A percentile compares a stretch with the other conserved stretches of the same genome.
Evolutionary conservation across 352 stramenopile species (phyloP).

Genomic region (Lagenidium giganteum): DNA sequence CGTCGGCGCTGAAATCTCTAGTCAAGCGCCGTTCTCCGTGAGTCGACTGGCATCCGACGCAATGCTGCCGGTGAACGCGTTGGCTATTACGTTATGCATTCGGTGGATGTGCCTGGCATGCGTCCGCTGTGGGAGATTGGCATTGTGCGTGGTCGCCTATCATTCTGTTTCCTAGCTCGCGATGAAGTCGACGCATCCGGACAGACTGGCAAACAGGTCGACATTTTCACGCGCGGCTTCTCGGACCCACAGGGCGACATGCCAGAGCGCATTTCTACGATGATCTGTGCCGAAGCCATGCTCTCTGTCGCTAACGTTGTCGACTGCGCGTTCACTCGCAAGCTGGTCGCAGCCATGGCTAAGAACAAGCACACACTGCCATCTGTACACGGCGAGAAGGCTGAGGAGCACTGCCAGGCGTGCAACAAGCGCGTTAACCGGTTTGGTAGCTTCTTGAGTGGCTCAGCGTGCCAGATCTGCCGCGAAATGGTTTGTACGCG

Average conservation of each 20-base stretch:
- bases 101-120: conserved; percentile 25
- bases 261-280: conserved; percentile 29
- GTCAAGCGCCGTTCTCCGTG: conserved; percentile 41
- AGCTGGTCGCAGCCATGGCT: conserved; percentile 17
- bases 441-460: conserved; percentile 15
- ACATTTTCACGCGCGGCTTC: conserved; percentile 44
- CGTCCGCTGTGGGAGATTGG: conserved; percentile 35
- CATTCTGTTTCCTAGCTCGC: conserved; percentile 45
- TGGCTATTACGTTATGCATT: conserved; percentile 53
- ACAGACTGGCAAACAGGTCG: no score
- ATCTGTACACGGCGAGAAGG: no score
- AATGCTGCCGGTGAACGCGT: conserved; percentile 31
- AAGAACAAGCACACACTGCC: not conserved
- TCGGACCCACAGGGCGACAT: conserved; percentile 41
- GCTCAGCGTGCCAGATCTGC: conserved; percentile 40
- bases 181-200: no score
- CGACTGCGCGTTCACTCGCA: conserved; percentile 55
- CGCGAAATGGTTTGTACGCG: conserved; percentile 33
- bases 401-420: conserved; percentile 15
- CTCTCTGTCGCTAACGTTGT: conserved; percentile 29
- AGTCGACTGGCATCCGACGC: conserved; percentile 26
- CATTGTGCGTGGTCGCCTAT: conserved; percentile 37
- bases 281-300: conserved; percentile 34
- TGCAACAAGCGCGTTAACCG: conserved; percentile 22
- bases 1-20: conserved; percentile 28